Conservation (phyloP, 176 grass and related monocot species). For the Oryza nivara region DNA sequence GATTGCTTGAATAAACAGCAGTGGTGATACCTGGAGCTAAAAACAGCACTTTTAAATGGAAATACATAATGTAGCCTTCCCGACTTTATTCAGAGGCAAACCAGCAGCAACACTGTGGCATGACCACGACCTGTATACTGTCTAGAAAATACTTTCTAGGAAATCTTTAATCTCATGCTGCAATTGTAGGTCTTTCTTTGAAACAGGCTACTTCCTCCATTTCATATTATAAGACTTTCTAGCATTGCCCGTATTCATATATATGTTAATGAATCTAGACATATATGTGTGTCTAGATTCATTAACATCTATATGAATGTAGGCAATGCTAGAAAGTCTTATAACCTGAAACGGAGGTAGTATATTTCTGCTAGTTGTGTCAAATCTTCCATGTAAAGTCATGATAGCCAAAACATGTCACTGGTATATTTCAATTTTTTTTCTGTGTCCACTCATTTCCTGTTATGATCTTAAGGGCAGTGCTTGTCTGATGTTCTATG, state of each 20-base stretch:
- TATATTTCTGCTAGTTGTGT: background rate
- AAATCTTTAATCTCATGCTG: background rate
- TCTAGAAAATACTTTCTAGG: background rate
- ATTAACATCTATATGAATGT: no score
- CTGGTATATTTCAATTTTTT: slow-evolving; percentile 1
- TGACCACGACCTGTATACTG: background rate
- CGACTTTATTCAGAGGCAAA: background rate
- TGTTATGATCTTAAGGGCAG: slow-evolving; percentile 27
- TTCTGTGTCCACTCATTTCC: background rate
- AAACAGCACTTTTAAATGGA: background rate
- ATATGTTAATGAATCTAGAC: no score
- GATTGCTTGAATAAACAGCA: background rate
- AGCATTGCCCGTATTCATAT: no score
- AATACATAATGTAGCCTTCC: background rate
- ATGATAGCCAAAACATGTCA: background rate
- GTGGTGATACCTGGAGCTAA: background rate
- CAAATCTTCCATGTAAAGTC: background rate
- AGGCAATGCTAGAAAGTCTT: no score
- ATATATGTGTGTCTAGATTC: no score
- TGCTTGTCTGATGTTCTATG: background rate
- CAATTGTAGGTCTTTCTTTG: background rate
- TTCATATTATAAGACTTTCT: no score
- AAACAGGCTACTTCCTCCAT: background rate
- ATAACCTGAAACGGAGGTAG: no score
- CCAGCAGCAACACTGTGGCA: background rate